A percentile compares a stretch with the other conserved stretches of the same genome.
Evolutionary conservation across 2,329 filamentous ascomycete genomes (phyloP).

Genomic region (Fusarium sp.): DNA sequence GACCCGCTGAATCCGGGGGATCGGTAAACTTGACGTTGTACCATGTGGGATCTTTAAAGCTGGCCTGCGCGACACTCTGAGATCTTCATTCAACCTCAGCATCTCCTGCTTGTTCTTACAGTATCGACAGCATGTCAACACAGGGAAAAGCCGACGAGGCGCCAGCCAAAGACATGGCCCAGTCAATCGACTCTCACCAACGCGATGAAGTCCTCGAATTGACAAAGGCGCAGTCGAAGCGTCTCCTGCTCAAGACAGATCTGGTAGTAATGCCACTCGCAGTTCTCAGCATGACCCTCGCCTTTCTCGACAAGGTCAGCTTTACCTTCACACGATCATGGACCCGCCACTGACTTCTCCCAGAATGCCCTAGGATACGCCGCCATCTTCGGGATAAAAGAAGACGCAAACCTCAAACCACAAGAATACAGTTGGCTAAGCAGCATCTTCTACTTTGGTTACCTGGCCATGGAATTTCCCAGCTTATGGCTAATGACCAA

Average conservation of each 20-base stretch:
- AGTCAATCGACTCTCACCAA: not conserved
- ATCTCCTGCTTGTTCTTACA: no score
- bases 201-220: not conserved
- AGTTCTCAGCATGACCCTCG: constrained; percentile 1
- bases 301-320: constrained; percentile 14
- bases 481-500: constrained; percentile 44
- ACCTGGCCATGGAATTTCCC: constrained; percentile 62
- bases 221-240: constrained; percentile 2
- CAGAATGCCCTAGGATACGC: constrained; percentile 28
- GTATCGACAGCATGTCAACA: not conserved
- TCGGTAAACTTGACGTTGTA: not conserved
- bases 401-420: constrained; percentile 45
- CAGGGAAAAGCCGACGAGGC: not conserved
- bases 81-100: no score
- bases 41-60: not conserved
- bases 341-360: fast-evolving
- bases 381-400: constrained; percentile 37
- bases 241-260: constrained; percentile 11
- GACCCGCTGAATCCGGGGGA: constrained; percentile 5
- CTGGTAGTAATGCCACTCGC: constrained; percentile 22
- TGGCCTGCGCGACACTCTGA: not conserved
- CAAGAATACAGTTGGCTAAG: constrained; percentile 73
- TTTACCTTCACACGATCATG: fast-evolving
- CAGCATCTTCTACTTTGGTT: constrained; percentile 56
- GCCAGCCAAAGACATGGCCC: constrained; percentile 1